Evolutionary conservation across 106 monocot species (phyloP), one percentile per base, ranked within the genome.

Genomic region (Dendrobium catenatum): DNA sequence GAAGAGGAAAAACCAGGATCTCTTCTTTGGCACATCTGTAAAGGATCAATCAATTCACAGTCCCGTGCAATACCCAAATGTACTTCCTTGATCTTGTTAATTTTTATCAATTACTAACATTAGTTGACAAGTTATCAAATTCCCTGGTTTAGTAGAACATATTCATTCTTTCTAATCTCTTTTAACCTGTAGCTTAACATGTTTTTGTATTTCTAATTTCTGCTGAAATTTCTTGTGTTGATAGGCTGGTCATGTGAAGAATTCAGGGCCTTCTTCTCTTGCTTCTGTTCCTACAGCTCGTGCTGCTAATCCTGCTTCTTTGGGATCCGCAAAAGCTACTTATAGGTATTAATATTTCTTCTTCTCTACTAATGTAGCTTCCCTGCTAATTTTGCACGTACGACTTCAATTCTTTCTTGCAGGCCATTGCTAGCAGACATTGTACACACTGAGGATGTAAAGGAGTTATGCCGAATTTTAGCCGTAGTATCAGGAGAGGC

Each of bases 391-490:
- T 27, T 26, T 41, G 7, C 9, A 42, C 70, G 40, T 74, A 8
- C 68, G 26, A 70, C 9, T 55, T n/a, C 16, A 42, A 67, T 55
- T 83, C 40, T 55, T 33, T 54, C 47, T 41, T 90, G 56, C 76
- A 98, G 97, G 79, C 87, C 97, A 73, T 89, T 93, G 86, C 78
- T 98, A 82, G 91, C 97, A 42, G 97, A 94, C 64, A 79, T 88
- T 61, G 85, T 98, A 49, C 97, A 94, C 79, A 79, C 83, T 40
- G 92, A 94, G 20, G 94, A 94, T 85, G 86, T 94, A 47, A 98
- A 92, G 88, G 94, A 94, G 82, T 92, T 98, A 31, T 98, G 97
- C 84, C 91, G 88, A 77, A 80, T 91, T 77, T 88, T 94, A 86
- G 92, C 94, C 43, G 83, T 89, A 19, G 84, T 92, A 47, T 89